These are phyloP conservation scores for Oryza glumipatula DNA, from an alignment of 176 grass and related monocot species.

Conservation along the genomic window DNA sequence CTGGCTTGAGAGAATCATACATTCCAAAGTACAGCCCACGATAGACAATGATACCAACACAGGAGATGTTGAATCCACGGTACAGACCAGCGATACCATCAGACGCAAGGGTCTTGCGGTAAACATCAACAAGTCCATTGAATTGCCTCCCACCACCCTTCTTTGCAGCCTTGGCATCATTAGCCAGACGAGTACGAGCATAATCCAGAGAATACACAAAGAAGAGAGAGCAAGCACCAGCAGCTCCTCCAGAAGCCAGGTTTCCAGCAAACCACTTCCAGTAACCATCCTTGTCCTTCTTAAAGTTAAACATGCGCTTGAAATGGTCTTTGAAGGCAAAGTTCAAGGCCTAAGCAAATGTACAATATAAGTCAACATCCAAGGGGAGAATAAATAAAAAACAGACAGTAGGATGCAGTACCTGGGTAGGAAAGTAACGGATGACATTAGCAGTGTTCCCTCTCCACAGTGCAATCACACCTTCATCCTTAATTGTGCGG, in stretches of 20 bases:
- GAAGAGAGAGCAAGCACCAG: conserved; percentile 68
- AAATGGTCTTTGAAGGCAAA: conserved; percentile 76
- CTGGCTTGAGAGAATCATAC: conserved; percentile 72
- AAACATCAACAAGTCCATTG: conserved; percentile 69
- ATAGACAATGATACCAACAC: conserved; percentile 75
- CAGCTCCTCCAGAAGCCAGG: conserved; percentile 67
- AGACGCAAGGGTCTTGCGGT: conserved; percentile 52
- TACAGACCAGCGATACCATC: conserved; percentile 65
- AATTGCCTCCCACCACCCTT: conserved; percentile 66
- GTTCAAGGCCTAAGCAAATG: conserved; percentile 57
- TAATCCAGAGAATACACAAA: conserved; percentile 74
- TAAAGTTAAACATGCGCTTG: conserved; percentile 82
- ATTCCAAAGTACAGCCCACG: conserved; percentile 70
- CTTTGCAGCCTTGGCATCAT: conserved; percentile 64
- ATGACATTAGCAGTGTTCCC: conserved; percentile 78
- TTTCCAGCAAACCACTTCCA: conserved; percentile 81
- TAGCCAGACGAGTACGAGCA: conserved; percentile 63
- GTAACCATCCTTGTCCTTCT: conserved; percentile 73
- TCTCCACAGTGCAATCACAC: conserved; percentile 60
- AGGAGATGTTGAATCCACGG: conserved; percentile 67
- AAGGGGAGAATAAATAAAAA: background rate
- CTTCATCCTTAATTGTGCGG: conserved; percentile 65
- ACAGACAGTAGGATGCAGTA: background rate
- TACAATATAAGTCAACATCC: background rate
- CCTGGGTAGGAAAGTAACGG: conserved; percentile 78